Percentiles rank a stretch among this genome's conserved stretches.
phyloP scores from a whole-genome alignment of 139 green algal genomes.

The Tetradesmus obliquus region DNA sequence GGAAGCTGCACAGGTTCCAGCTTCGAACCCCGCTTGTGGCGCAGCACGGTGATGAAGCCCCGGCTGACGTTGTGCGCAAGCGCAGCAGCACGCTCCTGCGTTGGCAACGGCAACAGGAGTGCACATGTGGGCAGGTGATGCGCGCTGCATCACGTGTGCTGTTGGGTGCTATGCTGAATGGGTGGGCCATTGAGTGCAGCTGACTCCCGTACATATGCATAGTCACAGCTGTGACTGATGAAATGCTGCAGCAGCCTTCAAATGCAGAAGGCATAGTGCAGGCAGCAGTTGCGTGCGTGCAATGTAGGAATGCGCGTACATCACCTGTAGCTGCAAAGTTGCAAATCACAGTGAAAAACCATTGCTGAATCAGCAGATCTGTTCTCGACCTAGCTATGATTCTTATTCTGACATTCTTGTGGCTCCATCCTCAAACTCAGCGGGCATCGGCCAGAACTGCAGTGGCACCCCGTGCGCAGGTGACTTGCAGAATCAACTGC shows the following conservation, averaged over 20 bases:
- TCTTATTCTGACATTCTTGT: too few relatives aligned
- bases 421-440: not conserved
- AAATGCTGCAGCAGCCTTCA: too few relatives aligned
- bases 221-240: too few relatives aligned
- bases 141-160: too few relatives aligned
- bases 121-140: too few relatives aligned
- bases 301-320: not conserved
- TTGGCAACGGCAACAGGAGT: not conserved
- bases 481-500: not conserved
- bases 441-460: conserved; percentile 55
- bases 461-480: conserved; percentile 29
- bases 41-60: conserved; percentile 32
- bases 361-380: not conserved
- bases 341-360: not conserved
- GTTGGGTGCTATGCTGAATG: too few relatives aligned
- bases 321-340: not conserved
- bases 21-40: not conserved
- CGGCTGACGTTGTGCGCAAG: not conserved
- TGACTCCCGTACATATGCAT: too few relatives aligned
- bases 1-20: conserved; percentile 31
- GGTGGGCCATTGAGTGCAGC: too few relatives aligned
- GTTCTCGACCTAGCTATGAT: not conserved
- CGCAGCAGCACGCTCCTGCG: not conserved
- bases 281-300: too few relatives aligned
- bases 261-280: too few relatives aligned